These are phyloP conservation scores for Trichoderma citrinoviride DNA, from an alignment of 2,329 filamentous ascomycete species.

Conservation along the genomic window DNA sequence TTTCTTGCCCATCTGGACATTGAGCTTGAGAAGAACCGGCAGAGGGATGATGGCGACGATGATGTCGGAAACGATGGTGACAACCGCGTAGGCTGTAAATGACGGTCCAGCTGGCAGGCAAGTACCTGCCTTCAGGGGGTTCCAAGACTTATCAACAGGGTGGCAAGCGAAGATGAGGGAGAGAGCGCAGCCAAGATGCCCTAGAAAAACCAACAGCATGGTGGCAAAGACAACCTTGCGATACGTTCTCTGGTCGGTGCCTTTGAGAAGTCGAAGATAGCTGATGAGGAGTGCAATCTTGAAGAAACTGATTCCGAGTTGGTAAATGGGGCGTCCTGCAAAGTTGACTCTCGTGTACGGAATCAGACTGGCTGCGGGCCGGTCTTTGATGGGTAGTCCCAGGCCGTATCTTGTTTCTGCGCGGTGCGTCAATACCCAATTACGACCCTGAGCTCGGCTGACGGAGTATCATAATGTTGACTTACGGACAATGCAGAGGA, in stretches of 20 bases:
- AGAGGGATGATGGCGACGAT: constrained; percentile 50
- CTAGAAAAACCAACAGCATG: constrained; percentile 43
- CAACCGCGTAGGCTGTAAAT: constrained; percentile 51
- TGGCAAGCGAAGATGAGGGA: constrained; percentile 50
- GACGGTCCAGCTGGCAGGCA: constrained; percentile 48
- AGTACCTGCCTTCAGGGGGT: constrained; percentile 38
- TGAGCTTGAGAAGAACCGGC: constrained; percentile 48
- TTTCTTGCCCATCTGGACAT: constrained; percentile 49
- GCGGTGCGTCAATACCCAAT: not conserved
- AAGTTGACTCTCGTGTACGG: constrained; percentile 51
- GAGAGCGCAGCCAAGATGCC: constrained; percentile 49
- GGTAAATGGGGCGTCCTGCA: constrained; percentile 53
- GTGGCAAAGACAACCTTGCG: constrained; percentile 44
- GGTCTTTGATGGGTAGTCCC: constrained; percentile 44
- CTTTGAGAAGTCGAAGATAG: constrained; percentile 50
- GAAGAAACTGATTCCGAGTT: constrained; percentile 55
- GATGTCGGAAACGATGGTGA: constrained; percentile 52
- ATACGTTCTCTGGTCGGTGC: constrained; percentile 46
- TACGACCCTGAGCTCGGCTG: not conserved
- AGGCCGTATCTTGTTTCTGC: constrained; percentile 54
- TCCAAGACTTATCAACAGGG: constrained; percentile 48
- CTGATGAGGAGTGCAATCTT: constrained; percentile 54
- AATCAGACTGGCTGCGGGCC: constrained; percentile 44
- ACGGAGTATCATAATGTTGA: constrained; percentile 11
- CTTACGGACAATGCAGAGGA: constrained; percentile 50